Percentiles rank a stretch among this genome's conserved stretches.
Evolutionary conservation across 2,329 filamentous ascomycete species (phyloP).

Genomic region (Trichoderma aggressivum): DNA sequence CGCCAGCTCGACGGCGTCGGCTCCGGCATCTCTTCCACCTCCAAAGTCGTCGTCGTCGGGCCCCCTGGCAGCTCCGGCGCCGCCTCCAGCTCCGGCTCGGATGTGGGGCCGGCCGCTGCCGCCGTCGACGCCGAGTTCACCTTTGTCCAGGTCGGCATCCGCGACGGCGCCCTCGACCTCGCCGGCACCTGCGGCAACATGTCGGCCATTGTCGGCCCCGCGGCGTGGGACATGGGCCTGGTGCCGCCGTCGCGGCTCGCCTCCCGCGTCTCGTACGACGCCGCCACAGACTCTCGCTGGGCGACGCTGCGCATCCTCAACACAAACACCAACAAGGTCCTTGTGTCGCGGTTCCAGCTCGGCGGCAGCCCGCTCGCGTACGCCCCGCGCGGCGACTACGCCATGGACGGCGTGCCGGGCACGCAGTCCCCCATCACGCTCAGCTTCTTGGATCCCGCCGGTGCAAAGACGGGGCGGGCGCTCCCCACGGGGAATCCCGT

Average conservation of each 20-base stretch:
- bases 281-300: slow-evolving; percentile 32
- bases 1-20: slow-evolving; percentile 72
- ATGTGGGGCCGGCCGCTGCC: background rate
- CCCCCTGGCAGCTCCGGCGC: slow-evolving; percentile 35
- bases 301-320: slow-evolving; percentile 61
- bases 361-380: slow-evolving; percentile 34
- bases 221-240: slow-evolving; percentile 33
- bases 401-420: slow-evolving; percentile 63
- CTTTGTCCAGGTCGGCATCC: slow-evolving; percentile 66
- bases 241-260: slow-evolving; percentile 14
- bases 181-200: slow-evolving; percentile 76
- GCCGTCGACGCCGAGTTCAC: slow-evolving; percentile 64
- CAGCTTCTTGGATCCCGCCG: slow-evolving; percentile 60
- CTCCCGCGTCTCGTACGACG: slow-evolving; percentile 21
- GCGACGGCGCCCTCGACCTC: slow-evolving; percentile 58
- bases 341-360: slow-evolving; percentile 56
- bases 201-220: slow-evolving; percentile 62
- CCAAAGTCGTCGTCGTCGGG: slow-evolving; percentile 67
- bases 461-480: slow-evolving; percentile 57
- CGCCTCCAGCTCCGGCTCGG: background rate
- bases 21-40: slow-evolving; percentile 64
- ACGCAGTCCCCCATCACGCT: slow-evolving; percentile 55
- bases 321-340: slow-evolving; percentile 66
- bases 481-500: slow-evolving; percentile 50
- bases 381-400: slow-evolving; percentile 47